Base-by-base conservation (phyloP, 257 asterid species). In the Phtheirospermum japonicum region DNA sequence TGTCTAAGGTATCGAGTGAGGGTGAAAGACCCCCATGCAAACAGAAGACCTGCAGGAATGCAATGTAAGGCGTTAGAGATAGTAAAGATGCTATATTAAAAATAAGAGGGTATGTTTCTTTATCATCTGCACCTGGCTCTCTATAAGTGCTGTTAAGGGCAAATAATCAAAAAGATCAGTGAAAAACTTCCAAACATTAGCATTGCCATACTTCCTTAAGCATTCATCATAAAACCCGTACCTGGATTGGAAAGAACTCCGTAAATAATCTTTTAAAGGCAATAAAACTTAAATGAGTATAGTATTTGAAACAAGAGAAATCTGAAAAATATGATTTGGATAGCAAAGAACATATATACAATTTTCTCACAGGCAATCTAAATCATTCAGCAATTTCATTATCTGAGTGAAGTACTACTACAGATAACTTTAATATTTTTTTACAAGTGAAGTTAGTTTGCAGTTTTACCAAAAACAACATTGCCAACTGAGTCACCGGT, bases 1-100 rank as follows among this genome's bases (percentile, higher is more conserved):
- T 92, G 80, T 92, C 99, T 13, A 92, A 82, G 52, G 99, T 92
- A 74, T 92, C 99, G 71, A 89, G 87, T 66, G 99, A 92, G 11
- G 99, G 99, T 59, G 99, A 92, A 74, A 92, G 99, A 52, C 99
- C 99, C 53, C 99, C 97, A 69, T 92, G 99, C 86, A 92, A 85
- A 78, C 99, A 92, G 82, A 92, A 92, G 64, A 92, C 48, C 97
- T 92, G 62, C 71, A 78, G 72, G 39, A 63, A 58, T 56, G 68
- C 62, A 49, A 61, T 46, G 36, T 39, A 51, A 68, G 75, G 7
- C 23, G 66, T 65, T 60, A 75, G 50, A 57, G 51, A 56, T n/a
- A 36, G 14, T 33, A 64, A 33, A 68, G 59, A 67, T 18, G 23
- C 60, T 34, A 63, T 56, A 48, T 46, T 36, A 50, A 56, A 62